These are phyloP conservation scores for Sugiyamaella marilandica DNA, from an alignment of 805 yeast species.

Conservation along the genomic window DNA sequence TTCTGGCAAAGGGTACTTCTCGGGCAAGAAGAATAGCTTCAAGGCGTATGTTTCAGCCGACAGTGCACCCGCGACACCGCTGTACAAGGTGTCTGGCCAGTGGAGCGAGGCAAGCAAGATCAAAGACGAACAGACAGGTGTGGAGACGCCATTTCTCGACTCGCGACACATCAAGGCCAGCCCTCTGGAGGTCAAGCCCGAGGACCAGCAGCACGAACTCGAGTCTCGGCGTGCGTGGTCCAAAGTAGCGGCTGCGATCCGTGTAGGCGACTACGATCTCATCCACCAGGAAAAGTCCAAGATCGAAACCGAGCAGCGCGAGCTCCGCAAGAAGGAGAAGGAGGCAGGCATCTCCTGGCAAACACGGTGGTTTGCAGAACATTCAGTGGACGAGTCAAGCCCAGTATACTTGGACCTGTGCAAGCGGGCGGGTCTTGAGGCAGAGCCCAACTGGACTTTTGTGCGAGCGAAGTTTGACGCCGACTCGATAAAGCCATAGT, in stretches of 20 bases:
- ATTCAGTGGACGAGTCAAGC: slow-evolving; percentile 17
- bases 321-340: slow-evolving; percentile 65
- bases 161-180: slow-evolving; percentile 42
- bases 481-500: slow-evolving; percentile 20
- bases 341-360: slow-evolving; percentile 66
- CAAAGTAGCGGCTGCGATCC: slow-evolving; percentile 83
- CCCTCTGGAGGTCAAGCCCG: slow-evolving; percentile 68
- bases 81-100: slow-evolving; percentile 82
- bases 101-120: slow-evolving; percentile 81
- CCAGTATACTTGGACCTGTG: slow-evolving; percentile 15
- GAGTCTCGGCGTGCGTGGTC: slow-evolving; percentile 90
- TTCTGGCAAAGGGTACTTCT: slow-evolving; percentile 90
- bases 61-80: slow-evolving; percentile 44
- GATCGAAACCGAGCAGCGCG: slow-evolving; percentile 84
- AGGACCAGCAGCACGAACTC: slow-evolving; percentile 70
- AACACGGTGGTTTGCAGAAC: slow-evolving; percentile 69
- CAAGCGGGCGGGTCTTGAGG: slow-evolving; percentile 19
- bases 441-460: slow-evolving; percentile 26
- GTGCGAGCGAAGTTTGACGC: slow-evolving; percentile 19
- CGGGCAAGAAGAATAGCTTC: slow-evolving; percentile 90
- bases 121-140: slow-evolving; percentile 48
- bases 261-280: slow-evolving; percentile 63
- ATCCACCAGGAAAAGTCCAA: slow-evolving; percentile 71
- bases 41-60: slow-evolving; percentile 75
- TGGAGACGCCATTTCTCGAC: slow-evolving; percentile 31